Evolutionary conservation across 2,329 filamentous ascomycete species (phyloP), one percentile per base, ranked within the genome.

Genomic region (Aspergillus carbonarius): DNA sequence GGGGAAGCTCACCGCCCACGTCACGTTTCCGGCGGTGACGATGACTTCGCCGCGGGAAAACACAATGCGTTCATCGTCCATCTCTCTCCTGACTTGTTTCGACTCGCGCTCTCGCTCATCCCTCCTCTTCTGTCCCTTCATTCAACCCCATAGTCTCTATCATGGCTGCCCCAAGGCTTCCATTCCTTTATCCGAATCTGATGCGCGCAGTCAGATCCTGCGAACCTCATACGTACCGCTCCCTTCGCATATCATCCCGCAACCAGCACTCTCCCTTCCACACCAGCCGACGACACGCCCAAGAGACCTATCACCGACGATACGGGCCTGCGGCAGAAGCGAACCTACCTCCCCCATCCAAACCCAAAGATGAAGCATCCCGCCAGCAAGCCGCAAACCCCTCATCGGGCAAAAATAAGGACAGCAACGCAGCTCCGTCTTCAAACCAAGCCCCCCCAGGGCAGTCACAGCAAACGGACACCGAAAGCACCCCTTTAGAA

Each of bases 171-270:
- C 78, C 80, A 60, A 82, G 88, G 68, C 78, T 91, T 60, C 84
- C 85, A 15, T 90, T 90, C 68, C 79, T 91, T 17, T 90, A 89
- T 65, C 87, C 88, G 47, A 85, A 86, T 65, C 74, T 90, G 55
- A 84, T 88, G 73, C 85, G 86, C 55, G 79, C 81, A 15, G 72
- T 81, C 63, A 79, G 81, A 69, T 74, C 74, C 70, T 85, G 74
- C 70, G 79, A 75, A 71, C 78, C 73, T 40, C 76, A 63, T 30
- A 76, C 73, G 23, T 75, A 78, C 65, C 71, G 77, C 66, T 73
- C 78, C 13, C 74, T 81, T 55, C 74, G 78, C 60, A 68, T 76
- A 34, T 68, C 67, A 50, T 70, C 47, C 56, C 64, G 55, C 63
- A 63, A 60, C 61, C 63, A 70, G 64, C 69, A 65, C 62, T 57